Base-by-base conservation (phyloP, 805 yeast species). In the Saccharomyces paradoxus region DNA sequence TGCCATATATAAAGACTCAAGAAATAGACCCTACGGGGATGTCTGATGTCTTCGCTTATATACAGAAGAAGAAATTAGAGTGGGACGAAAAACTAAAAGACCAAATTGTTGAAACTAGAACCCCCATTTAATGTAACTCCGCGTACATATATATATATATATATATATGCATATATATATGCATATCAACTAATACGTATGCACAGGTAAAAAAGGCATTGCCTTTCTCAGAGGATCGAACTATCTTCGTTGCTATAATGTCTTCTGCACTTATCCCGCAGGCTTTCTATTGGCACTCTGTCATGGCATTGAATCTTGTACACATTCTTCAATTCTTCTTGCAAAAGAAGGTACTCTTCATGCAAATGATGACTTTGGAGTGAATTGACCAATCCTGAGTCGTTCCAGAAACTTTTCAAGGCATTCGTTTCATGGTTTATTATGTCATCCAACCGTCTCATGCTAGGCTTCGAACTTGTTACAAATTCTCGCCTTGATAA, bases 11-110 rank as follows among this genome's bases (percentile, higher is more conserved):
- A 46, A 77, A 78, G 60, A 70, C 72, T 22, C 74, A 76, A 26
- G 82, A 80, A 41, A 75, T 87, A 46, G 89, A 84, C 58, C 62
- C 76, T 17, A 78, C 86, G 1, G 92, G 92, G 2, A 78, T 81
- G 14, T 80, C 75, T 22, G 88, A 84, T 61, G 84, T 89, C n/a
- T 72, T 75, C n/a, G 71, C 74, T 1, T 87, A 87, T 66, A 71
- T 90, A 52, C 81, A 85, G 50, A 59, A 66, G 7, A 72, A 88
- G 56, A 75, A 77, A 37, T 51, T 61, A 7, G 84, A 83, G 61
- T 91, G 97, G 97, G 90, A 86, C 65, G 81, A 75, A 17, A 82
- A 79, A 55, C 75, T 91, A 32, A 81, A 83, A 61, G 79, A 86
- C 66, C 97, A 90, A 69, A 86, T 91, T 32, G 77, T 77, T 3